Percentiles rank a stretch among this genome's conserved stretches.
phyloP scores from a whole-genome alignment of 495 filamentous ascomycete species.

The Annulohypoxylon maeteangense region DNA sequence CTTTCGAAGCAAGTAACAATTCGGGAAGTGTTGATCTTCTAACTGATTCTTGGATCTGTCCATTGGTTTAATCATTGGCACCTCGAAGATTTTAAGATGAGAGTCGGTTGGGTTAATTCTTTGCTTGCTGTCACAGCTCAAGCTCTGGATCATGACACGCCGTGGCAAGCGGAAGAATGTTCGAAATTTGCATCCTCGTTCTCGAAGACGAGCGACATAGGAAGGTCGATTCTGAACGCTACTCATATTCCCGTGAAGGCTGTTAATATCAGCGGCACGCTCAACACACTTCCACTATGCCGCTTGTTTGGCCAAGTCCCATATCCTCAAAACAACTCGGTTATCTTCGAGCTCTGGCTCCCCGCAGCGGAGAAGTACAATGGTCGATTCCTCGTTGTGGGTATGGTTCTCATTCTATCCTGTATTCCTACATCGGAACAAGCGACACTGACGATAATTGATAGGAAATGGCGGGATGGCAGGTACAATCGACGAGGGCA shows the following conservation, averaged over 20 bases:
- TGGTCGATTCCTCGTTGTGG: constrained; percentile 48
- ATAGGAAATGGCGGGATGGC: constrained; percentile 56
- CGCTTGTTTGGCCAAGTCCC: constrained; percentile 27
- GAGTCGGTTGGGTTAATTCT: neutral
- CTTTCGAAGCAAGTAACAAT: neutral
- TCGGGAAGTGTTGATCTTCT: neutral
- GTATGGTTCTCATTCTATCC: constrained; percentile 24
- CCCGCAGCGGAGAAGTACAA: constrained; percentile 44
- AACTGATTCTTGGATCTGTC: neutral
- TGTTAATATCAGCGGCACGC: constrained; percentile 16
- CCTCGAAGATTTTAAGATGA: constrained; percentile 18
- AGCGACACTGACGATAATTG: constrained; percentile 1
- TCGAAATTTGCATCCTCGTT: constrained; percentile 29
- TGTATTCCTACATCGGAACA: neutral
- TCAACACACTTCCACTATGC: constrained; percentile 25
- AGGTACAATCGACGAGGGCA: constrained; percentile 47
- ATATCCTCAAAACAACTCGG: constrained; percentile 27
- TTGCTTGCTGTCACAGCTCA: neutral
- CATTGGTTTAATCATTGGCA: neutral
- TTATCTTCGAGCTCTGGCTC: constrained; percentile 46
- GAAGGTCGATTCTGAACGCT: constrained; percentile 25
- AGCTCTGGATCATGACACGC: neutral
- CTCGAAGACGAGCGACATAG: neutral
- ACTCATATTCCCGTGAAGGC: constrained; percentile 15
- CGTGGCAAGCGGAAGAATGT: constrained; percentile 29